Base-by-base conservation (phyloP, 2,329 filamentous ascomycete genomes). In the Cercospora canescens region DNA sequence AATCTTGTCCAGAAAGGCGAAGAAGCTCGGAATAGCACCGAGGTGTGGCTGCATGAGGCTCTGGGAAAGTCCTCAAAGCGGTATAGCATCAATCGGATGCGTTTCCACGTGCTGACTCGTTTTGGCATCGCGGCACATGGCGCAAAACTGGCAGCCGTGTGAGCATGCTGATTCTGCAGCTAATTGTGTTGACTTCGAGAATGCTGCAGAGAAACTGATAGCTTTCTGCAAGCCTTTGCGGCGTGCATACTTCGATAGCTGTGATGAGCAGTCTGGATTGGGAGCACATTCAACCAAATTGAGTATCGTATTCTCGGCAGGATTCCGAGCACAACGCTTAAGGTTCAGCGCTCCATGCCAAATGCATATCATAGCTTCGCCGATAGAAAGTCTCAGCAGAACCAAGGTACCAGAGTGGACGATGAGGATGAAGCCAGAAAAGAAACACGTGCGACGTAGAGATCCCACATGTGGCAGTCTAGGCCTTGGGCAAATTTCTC, bases 101-200 rank as follows among this genome's bases (percentile, higher is more conserved):
- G 52, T 56, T n/a, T 35, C 52, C 52, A 56, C 52, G 52, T 56
- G 52, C 52, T 34, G 52, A 56, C 30, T 35, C 52, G 52, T 34
- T 35, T 32, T 18, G 28, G 28, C 16, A 35, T 35, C 52, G 32
- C 18, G 28, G 52, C 28, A 56, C 28, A 32, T 24, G 52, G 32
- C 18, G 52, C 16, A 56, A 56, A 34, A 32, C 18, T 16, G n/a
- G 32, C 52, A 56, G 28, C 16, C 28, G 28, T 18, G n/a, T 7
- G 34, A n/a, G 32, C 30, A 35, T 6, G 18, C 21, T 21, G 6
- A 6, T 6, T 30, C 34, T 56, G 52, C 30, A 52, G 45, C 45
- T 52, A 28, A 52, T 30, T 28, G 24, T 14, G 45, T 28, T 52
- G 24, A 28, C 24, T 26, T 30, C 24, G 45, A 52, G 52, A 26